A percentile compares a stretch with the other conserved stretches of the same genome.
Conservation (phyloP, 2,329 filamentous ascomycete genomes). For the Colletotrichum tabaci region DNA sequence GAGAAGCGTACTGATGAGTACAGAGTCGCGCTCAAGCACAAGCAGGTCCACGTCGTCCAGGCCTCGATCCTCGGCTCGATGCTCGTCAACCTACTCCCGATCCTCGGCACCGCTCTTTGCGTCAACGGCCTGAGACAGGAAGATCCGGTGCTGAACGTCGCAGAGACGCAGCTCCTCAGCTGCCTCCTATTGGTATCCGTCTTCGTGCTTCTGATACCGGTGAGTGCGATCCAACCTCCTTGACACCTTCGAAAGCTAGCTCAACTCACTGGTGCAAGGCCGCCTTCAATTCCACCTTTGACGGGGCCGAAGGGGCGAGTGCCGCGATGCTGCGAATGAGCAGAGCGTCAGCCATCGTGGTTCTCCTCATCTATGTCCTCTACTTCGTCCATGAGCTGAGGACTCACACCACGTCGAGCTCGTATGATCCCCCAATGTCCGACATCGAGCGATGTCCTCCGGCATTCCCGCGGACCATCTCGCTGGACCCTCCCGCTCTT, state of each 20-base stretch:
- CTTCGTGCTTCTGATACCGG: conserved; percentile 56
- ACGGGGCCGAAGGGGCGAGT: conserved; percentile 69
- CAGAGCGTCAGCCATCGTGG: conserved; percentile 82
- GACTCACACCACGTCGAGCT: conserved; percentile 69
- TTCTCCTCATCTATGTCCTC: conserved; percentile 79
- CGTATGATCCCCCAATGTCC: conserved; percentile 63
- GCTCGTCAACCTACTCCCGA: conserved; percentile 81
- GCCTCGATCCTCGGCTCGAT: conserved; percentile 84
- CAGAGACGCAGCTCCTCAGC: conserved; percentile 54
- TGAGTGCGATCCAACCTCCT: conserved; percentile 40
- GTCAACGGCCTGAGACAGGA: conserved; percentile 77
- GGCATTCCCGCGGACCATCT: background rate
- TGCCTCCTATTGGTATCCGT: conserved; percentile 56
- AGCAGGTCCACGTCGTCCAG: conserved; percentile 83
- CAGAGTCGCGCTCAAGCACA: conserved; percentile 66
- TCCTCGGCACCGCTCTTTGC: conserved; percentile 82
- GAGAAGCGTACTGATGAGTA: conserved; percentile 39
- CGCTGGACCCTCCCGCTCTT: background rate
- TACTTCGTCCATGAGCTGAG: conserved; percentile 84
- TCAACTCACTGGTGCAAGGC: conserved; percentile 48
- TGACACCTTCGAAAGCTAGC: background rate
- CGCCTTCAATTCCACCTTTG: conserved; percentile 67
- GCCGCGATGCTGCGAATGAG: conserved; percentile 79
- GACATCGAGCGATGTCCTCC: conserved; percentile 13
- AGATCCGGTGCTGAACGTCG: conserved; percentile 65